Base-by-base conservation (phyloP, 257 asterid species). In the Solanum chmielewskii region DNA sequence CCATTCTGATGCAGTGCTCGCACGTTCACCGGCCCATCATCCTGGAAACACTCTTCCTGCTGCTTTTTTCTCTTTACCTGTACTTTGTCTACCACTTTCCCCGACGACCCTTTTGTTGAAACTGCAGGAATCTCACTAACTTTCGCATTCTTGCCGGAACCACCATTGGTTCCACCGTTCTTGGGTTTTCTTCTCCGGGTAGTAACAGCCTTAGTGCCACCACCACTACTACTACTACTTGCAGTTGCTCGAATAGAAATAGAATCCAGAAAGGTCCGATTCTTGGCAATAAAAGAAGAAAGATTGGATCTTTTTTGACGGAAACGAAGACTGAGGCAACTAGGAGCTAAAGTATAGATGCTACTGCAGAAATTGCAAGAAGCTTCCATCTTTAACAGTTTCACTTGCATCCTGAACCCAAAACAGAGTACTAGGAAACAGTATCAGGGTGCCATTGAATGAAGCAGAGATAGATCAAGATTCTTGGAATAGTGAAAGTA, bases 1-100 rank as follows among this genome's bases (percentile, higher is more conserved):
- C 99, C 98, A 29, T 92, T 95, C 87, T 93, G 93, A 89, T 87
- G 56, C 86, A 91, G 68, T 86, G 94, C 52, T 11, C 90, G 90
- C 52, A 93, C 91, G 73, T 90, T 88, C 59, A 85, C 66, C 4
- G 90, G 86, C 7, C 85, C 85, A 29, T 73, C 74, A 5, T 60
- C 81, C 75, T 71, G 83, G 77, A 44, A 33, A 85, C 77, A 39
- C 49, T 59, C 88, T 56, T 45, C 66, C 76, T 59, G 44, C 29
- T 41, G 29, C 10, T 25, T 74, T 35, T 84, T 81, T 16, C 74
- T 29, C 27, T 7, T 41, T 27, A 10, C 71, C 70, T 83, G 87
- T 3, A 29, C 42, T 78, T 10, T 66, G 70, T 13, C 15, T 74
- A 7, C 23, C 29, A 37, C 39, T 29, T 78, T 83, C 16, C 16